phyloP scores from a whole-genome alignment of 768 basidiomycete species.

The Tylopilus felleus region DNA sequence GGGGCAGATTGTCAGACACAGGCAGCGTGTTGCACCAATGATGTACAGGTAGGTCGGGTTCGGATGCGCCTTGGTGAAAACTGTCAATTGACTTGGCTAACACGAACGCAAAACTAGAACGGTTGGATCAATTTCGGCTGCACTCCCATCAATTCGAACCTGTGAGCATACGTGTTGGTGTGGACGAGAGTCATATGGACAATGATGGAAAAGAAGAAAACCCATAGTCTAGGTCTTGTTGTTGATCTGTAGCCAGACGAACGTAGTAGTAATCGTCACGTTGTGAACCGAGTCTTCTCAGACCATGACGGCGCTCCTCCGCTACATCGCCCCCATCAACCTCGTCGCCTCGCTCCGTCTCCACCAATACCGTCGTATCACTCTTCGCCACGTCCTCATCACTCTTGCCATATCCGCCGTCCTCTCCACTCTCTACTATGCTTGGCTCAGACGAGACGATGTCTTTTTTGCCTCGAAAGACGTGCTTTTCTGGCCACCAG shows the following conservation, averaged over 20 bases:
- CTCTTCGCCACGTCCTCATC: constrained; percentile 18
- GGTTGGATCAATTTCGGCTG: constrained; percentile 15
- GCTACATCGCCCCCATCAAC: not conserved
- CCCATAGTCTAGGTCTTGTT: not conserved
- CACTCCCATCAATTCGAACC: constrained; percentile 7
- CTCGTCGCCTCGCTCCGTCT: not conserved
- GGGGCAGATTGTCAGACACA: not conserved
- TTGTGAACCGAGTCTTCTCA: not conserved
- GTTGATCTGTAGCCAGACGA: too few species aligned
- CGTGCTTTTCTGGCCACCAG: not conserved
- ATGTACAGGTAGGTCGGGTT: not conserved
- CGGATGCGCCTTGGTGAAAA: too few species aligned
- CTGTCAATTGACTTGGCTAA: not conserved
- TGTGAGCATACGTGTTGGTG: not conserved
- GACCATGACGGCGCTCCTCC: constrained; percentile 5
- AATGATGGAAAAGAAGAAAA: not conserved
- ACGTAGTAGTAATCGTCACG: not conserved
- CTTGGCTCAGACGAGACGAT: constrained; percentile 1
- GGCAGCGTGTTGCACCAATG: constrained; percentile 9
- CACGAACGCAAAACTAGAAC: not conserved
- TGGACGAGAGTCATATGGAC: not conserved
- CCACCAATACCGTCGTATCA: constrained; percentile 7
- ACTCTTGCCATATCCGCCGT: constrained; percentile 4
- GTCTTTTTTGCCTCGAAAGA: not conserved
- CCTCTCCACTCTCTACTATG: constrained; percentile 18